Percentiles rank a stretch among this genome's conserved stretches.
phyloP scores from a whole-genome alignment of 306 rosid genomes.

The Nissolia schottii region DNA sequence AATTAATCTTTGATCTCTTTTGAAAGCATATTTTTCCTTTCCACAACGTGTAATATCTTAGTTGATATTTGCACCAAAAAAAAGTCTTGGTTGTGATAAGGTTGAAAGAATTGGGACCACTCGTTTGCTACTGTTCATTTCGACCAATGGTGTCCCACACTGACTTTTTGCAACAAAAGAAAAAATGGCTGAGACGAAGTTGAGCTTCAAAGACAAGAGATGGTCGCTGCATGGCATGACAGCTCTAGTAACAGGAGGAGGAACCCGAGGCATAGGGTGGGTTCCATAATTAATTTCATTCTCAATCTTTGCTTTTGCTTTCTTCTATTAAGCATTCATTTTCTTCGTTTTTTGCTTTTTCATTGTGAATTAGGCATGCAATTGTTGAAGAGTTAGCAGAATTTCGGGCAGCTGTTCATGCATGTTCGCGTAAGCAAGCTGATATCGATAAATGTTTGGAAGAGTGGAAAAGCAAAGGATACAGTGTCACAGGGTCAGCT shows the following conservation, averaged over 20 bases:
- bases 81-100: no score
- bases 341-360: neutral
- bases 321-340: no score
- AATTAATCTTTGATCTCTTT: no score
- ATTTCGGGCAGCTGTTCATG: conserved; percentile 29
- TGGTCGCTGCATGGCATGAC: conserved; percentile 43
- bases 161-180: neutral
- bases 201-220: neutral
- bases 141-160: no score
- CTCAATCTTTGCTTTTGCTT: no score
- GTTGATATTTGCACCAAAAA: no score
- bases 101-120: no score
- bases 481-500: conserved; percentile 14
- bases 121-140: no score
- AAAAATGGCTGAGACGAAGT: conserved; percentile 2
- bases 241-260: conserved; percentile 37
- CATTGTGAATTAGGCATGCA: conserved; percentile 8
- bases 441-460: conserved; percentile 16
- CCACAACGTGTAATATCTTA: no score
- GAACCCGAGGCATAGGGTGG: conserved; percentile 34
- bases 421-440: conserved; percentile 16
- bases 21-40: no score
- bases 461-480: conserved; percentile 26
- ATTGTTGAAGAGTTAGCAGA: conserved; percentile 33
- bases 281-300: neutral